Percentiles rank a stretch among this genome's conserved stretches.
These are phyloP conservation scores for Tylopilus rubrobrunneus DNA, from an alignment of 768 basidiomycete genomes.

Conservation along the genomic window DNA sequence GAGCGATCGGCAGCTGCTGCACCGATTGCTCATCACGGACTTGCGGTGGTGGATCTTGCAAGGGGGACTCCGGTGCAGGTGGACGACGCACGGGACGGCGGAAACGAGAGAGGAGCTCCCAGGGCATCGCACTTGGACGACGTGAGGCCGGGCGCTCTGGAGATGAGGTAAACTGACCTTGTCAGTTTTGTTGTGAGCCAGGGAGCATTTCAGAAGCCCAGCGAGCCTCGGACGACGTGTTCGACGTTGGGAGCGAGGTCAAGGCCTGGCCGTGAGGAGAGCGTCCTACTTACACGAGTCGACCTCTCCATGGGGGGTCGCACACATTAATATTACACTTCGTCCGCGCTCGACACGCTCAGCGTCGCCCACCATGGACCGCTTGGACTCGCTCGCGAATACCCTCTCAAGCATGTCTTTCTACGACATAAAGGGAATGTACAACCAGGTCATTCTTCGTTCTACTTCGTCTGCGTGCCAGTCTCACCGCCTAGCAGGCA, in stretches of 20 bases:
- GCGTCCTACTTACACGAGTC: background rate
- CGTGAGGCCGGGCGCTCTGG: background rate
- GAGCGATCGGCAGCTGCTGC: conserved; percentile 16
- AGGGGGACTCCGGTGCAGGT: conserved; percentile 12
- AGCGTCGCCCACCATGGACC: conserved; percentile 59
- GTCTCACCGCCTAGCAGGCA: conserved; percentile 49
- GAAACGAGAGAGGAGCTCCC: conserved; percentile 33
- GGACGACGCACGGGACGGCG: conserved; percentile 26
- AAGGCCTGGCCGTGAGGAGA: background rate
- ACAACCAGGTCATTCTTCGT: conserved; percentile 69
- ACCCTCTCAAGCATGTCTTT: conserved; percentile 79
- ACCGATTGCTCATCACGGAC: background rate
- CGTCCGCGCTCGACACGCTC: background rate
- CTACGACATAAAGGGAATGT: conserved; percentile 93
- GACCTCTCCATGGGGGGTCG: conserved; percentile 29
- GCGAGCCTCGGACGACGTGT: background rate
- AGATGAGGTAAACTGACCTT: background rate
- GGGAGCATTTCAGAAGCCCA: conserved; percentile 7
- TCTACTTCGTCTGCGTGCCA: background rate
- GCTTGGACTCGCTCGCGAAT: conserved; percentile 68
- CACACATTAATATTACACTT: background rate
- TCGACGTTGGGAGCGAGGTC: background rate
- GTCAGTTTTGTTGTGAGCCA: background rate
- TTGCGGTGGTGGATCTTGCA: conserved; percentile 1
- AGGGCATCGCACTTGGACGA: conserved; percentile 15